Evolutionary conservation across 2,329 filamentous ascomycete species (phyloP).

Genomic region (Aspergillus texensis): DNA sequence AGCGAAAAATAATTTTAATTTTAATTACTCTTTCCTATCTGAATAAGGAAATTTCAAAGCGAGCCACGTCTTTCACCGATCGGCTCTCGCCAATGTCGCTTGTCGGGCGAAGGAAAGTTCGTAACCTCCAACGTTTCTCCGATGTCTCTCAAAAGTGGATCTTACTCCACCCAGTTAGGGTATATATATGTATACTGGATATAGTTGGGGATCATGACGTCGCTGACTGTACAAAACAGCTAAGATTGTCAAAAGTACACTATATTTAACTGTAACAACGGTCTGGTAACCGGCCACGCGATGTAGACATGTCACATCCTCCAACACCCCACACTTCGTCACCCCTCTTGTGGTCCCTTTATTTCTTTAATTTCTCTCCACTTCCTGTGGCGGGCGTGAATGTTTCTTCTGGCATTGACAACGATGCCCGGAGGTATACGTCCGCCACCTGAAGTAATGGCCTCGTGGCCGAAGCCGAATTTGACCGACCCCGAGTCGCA

Average conservation of each 20-base stretch:
- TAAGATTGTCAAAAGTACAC: neutral
- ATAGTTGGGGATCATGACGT: neutral
- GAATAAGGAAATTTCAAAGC: too few relatives aligned
- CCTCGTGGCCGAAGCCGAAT: neutral
- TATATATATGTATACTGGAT: neutral
- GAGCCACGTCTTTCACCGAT: neutral
- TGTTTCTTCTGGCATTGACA: neutral
- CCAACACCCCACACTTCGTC: neutral
- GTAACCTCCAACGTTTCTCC: neutral
- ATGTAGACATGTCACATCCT: neutral
- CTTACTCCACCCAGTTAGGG: neutral
- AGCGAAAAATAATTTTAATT: neutral
- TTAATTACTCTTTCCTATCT: fast-evolving
- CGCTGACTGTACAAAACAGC: neutral
- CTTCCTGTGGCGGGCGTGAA: neutral
- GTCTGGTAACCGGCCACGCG: neutral
- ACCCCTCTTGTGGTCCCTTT: neutral
- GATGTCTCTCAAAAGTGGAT: neutral
- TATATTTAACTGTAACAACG: neutral
- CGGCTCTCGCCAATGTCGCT: neutral
- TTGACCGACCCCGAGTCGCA: neutral
- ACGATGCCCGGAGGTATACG: neutral
- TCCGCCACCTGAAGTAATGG: neutral
- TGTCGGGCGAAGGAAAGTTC: neutral
- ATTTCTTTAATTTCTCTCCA: neutral